phyloP scores from a whole-genome alignment of 2,329 filamentous ascomycete genomes.

The Didymella pomorum region DNA sequence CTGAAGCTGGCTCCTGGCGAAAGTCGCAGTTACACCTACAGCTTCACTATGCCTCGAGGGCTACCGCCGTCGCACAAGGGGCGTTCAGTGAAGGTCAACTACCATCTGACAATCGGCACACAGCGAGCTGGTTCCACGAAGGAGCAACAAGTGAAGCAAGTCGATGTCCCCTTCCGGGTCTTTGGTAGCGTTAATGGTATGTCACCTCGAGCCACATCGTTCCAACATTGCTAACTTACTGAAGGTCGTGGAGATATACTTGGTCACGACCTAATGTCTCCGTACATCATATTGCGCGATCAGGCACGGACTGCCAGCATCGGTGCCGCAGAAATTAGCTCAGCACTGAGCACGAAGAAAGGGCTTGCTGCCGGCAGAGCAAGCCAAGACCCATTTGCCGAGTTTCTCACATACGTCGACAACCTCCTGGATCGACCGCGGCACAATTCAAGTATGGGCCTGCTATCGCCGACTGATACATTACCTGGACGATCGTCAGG shows the following conservation, averaged over 20 bases:
- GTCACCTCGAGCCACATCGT: constrained; percentile 14
- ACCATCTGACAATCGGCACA: constrained; percentile 89
- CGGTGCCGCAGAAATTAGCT: constrained; percentile 23
- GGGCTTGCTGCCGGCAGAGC: constrained; percentile 35
- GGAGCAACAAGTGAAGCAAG: constrained; percentile 82
- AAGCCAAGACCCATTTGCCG: constrained; percentile 53
- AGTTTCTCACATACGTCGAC: constrained; percentile 59
- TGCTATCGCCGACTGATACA: constrained; percentile 77
- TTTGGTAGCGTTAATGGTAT: constrained; percentile 86
- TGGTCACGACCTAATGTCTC: constrained; percentile 92
- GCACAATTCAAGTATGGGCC: constrained; percentile 55
- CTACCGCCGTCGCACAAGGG: constrained; percentile 91
- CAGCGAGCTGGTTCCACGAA: constrained; percentile 81
- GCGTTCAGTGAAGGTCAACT: constrained; percentile 91
- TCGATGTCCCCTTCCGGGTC: constrained; percentile 91
- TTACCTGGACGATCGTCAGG: constrained; percentile 59
- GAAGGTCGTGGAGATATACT: constrained; percentile 79
- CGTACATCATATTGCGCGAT: constrained; percentile 88
- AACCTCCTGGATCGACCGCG: constrained; percentile 49
- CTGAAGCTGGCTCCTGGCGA: constrained; percentile 86
- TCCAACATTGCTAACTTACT: constrained; percentile 27
- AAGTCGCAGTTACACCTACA: constrained; percentile 85
- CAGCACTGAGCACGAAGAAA: constrained; percentile 33
- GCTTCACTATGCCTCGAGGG: constrained; percentile 83
- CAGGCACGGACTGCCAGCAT: constrained; percentile 67